Conservation (phyloP, 192 early-diverging fungal genomes). For the Dispira simplex region DNA sequence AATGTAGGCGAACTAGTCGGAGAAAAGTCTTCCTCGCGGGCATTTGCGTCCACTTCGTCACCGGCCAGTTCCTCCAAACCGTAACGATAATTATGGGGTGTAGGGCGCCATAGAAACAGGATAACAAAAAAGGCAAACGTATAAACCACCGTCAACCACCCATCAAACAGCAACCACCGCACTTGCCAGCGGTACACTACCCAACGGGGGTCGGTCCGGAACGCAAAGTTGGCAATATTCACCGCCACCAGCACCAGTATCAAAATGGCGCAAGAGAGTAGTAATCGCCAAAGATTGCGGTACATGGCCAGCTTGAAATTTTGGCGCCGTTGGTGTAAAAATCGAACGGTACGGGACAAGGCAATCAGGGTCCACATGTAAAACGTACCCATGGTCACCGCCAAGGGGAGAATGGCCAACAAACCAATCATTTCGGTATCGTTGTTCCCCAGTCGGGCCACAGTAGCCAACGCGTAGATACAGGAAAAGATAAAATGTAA, state of each 20-base stretch:
- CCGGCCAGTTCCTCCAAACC: conserved; percentile 70
- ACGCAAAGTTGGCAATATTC: conserved; percentile 62
- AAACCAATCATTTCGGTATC: conserved; percentile 47
- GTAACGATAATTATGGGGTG: conserved; percentile 78
- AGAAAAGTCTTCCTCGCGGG: conserved; percentile 34
- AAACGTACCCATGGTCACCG: conserved; percentile 81
- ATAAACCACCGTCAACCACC: conserved; percentile 84
- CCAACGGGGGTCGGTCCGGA: conserved; percentile 44
- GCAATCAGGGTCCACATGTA: conserved; percentile 89
- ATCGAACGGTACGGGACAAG: conserved; percentile 56
- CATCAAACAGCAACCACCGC: conserved; percentile 86
- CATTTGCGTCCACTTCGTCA: conserved; percentile 55
- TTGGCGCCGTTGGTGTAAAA: conserved; percentile 66
- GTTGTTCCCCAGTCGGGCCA: conserved; percentile 52
- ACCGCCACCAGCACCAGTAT: conserved; percentile 67
- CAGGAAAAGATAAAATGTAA: conserved; percentile 81
- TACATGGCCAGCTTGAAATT: conserved; percentile 88
- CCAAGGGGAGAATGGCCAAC: conserved; percentile 72
- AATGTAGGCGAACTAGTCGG: not conserved
- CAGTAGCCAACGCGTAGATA: conserved; percentile 68
- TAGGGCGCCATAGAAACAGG: conserved; percentile 83
- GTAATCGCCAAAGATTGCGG: conserved; percentile 57
- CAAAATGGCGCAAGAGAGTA: conserved; percentile 57
- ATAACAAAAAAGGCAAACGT: conserved; percentile 64
- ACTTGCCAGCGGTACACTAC: conserved; percentile 64